Base-by-base conservation (phyloP, 2,329 filamentous ascomycete genomes). In the Conoideocrella luteorostrata region DNA sequence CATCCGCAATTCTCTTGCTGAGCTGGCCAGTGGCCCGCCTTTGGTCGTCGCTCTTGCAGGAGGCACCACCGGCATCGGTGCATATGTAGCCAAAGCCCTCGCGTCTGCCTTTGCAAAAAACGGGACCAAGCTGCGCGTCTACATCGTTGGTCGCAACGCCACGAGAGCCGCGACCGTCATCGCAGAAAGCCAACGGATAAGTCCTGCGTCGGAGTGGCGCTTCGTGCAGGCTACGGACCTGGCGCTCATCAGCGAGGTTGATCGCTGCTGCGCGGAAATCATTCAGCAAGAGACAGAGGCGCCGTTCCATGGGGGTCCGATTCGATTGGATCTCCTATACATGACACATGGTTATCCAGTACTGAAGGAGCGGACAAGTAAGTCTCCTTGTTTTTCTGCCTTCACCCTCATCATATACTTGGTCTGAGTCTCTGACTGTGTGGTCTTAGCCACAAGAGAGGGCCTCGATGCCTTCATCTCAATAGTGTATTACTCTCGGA, bases 271-370 rank as follows among this genome's bases (percentile, higher is more conserved):
- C 23, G 40, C 47, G 12, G 40, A 48, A 15, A 44, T 48, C 20
- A 38, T 43, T 3, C 9, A 18, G 5, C 40, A 44, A 22, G 47
- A 44, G 21, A 40, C 43, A 9, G 35, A 43, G 35, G 34, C 17
- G 10, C 39, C 39, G 10, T 48, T 46, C 12, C 36, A 28, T 10
- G 42, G 39, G 7, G 47, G 24, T 6, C 36, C 40, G 9, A 18
- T 36, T 5, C 35, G 40, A 11, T 20, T 48, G 13, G 43, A 48
- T 35, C 43, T 48, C 10, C 40, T 46, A 4, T 48, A 48, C 30
- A 46, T 48, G 43, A 48, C 39, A 1, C 36, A 48, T 23, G 43
- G 43, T 33, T 43, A 43, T 41, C 47, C 47, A 6, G 46, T 46
- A 13, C 15, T 48, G 12, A 44, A 44, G n/a, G 36, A 48, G n/a